Base-by-base conservation (phyloP, 2,329 filamentous ascomycete genomes). In the Aspergillus pseudoterreus region DNA sequence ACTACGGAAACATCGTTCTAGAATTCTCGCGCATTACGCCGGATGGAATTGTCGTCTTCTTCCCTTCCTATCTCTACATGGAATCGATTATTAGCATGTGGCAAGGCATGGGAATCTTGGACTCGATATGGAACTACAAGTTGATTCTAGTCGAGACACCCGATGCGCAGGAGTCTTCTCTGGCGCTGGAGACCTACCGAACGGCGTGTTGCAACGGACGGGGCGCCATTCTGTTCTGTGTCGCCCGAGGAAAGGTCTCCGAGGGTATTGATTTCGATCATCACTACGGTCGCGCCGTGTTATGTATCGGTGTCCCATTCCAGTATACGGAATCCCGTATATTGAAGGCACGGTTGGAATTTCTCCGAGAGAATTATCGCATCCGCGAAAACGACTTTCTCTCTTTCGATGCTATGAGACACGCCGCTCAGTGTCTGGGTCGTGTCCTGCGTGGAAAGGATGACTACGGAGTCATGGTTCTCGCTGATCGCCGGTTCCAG, bases 261-360 rank as follows among this genome's bases (percentile, higher is more conserved):
- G 94, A 99, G 71, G 95, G 95, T 44, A 97, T 99, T 60, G 94
- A 99, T 83, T 99, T 99, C 64, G 94, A 99, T 70, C 94, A 99
- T 66, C 94, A 99, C 65, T 99, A 96, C 69, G 94, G 94, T 36
- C 87, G 94, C 50, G 94, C 92, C 11, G 95, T 99, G 73, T 70
- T 99, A 45, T 96, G 92, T 67, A 96, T 99, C 59, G 94, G 94
- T 39, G 92, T 97, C 1, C 94, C 94, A 0, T 99, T 97, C 74
- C 94, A 99, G 72, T 99, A 99, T 75, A 99, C 95, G 2, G 94
- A 99, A 69, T 97, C 92, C 0, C 85, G 94, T 30, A 99, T 99
- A 54, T 79, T 99, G 43, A 99, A 97, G 75, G 94, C 94, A 1
- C 84, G 94, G 2, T 82, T 99, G 3, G 91, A 99, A 66, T 99